Evolutionary conservation across 257 asterid species (phyloP).

Genomic region (Osmanthus fragrans): DNA sequence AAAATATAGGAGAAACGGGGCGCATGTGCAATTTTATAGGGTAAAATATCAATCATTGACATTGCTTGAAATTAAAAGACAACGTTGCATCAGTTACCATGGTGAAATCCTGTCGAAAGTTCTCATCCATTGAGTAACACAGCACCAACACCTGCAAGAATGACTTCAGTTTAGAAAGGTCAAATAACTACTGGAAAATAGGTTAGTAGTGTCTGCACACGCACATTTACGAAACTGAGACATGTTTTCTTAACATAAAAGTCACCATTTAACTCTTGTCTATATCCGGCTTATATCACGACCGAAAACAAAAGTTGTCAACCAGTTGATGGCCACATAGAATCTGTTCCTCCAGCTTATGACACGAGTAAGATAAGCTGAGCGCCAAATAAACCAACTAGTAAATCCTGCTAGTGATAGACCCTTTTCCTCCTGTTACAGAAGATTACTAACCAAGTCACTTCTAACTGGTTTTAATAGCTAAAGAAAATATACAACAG

Average conservation of each 20-base stretch:
- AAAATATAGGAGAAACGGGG: not conserved
- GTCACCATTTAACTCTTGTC: conserved; percentile 11
- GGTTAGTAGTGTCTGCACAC: not conserved
- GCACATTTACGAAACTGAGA: not conserved
- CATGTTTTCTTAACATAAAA: not conserved
- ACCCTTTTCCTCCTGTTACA: conserved; percentile 75
- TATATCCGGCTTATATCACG: conserved; percentile 86
- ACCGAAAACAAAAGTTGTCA: conserved; percentile 83
- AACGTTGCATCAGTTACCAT: not conserved
- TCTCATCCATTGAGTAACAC: not conserved
- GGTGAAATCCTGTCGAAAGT: not conserved
- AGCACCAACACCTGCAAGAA: conserved; percentile 3
- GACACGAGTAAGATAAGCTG: conserved; percentile 91
- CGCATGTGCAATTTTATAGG: not conserved
- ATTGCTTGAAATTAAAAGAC: not conserved
- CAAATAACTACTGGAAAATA: not conserved
- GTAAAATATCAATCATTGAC: not conserved
- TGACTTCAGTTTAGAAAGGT: not conserved
- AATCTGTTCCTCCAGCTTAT: conserved; percentile 95
- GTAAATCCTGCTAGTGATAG: conserved; percentile 73
- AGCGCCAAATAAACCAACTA: conserved; percentile 95
- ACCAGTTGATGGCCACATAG: conserved; percentile 80
- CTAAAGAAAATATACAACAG: conserved; percentile 1
- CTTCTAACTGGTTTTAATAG: not conserved
- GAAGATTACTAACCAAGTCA: conserved; percentile 18